phyloP scores from a whole-genome alignment of 2,329 filamentous ascomycete genomes.

The Aspergillus sp. region DNA sequence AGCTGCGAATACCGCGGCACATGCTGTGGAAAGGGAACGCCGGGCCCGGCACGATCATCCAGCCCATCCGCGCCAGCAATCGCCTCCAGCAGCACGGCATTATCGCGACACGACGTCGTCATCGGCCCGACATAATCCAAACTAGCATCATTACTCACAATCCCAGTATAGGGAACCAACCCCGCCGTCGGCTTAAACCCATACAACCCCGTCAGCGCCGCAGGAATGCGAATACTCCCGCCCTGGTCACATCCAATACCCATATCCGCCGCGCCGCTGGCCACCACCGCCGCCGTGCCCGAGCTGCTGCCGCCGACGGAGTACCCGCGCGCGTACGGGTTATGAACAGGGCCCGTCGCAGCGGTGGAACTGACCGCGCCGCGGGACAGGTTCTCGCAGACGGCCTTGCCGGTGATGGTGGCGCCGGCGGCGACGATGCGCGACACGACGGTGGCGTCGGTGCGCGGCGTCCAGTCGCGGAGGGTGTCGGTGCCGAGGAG shows the following conservation, averaged over 20 bases:
- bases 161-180: not conserved
- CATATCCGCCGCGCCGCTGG: not conserved
- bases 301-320: constrained; percentile 48
- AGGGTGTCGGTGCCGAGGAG: constrained; percentile 33
- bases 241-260: not conserved
- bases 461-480: not conserved
- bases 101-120: not conserved
- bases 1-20: not conserved
- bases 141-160: not conserved
- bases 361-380: constrained; percentile 44
- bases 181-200: not conserved
- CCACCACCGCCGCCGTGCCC: constrained; percentile 45
- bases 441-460: constrained; percentile 46
- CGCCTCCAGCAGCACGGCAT: not conserved
- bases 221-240: not conserved
- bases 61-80: not conserved
- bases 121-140: not conserved
- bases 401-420: constrained; percentile 44
- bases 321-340: constrained; percentile 39
- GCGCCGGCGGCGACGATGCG: constrained; percentile 20
- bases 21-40: not conserved
- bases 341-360: constrained; percentile 48
- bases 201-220: not conserved
- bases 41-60: not conserved
- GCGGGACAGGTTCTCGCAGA: constrained; percentile 50